Evolutionary conservation across 495 filamentous ascomycete genomes (phyloP).

Genomic region (Penicillium simplicissimum): DNA sequence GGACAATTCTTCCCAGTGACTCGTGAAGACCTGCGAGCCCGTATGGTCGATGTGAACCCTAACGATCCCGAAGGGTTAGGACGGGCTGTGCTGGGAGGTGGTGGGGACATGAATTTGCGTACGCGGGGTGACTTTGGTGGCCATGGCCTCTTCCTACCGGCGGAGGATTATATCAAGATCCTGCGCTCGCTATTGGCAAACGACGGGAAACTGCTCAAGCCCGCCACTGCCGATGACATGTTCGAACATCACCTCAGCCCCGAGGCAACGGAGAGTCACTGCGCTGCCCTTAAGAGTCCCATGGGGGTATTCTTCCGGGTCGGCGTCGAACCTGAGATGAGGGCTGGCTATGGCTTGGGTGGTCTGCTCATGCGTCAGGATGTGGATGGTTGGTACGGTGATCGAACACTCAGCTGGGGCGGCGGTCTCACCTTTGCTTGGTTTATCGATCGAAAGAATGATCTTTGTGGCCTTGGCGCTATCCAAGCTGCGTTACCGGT

Average conservation of each 20-base stretch:
- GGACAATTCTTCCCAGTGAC: slow-evolving; percentile 43
- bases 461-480: slow-evolving; percentile 44
- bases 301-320: slow-evolving; percentile 30
- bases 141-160: slow-evolving; percentile 49
- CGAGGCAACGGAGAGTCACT: slow-evolving; percentile 19
- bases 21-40: slow-evolving; percentile 36
- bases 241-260: slow-evolving; percentile 51
- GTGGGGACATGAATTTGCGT: slow-evolving; percentile 27
- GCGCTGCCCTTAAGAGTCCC: slow-evolving; percentile 23
- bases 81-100: slow-evolving; percentile 26
- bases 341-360: slow-evolving; percentile 30
- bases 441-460: slow-evolving; percentile 52
- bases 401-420: slow-evolving; percentile 41
- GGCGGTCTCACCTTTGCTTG: slow-evolving; percentile 40
- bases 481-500: slow-evolving; percentile 39
- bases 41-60: slow-evolving; percentile 37
- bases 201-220: slow-evolving; percentile 46
- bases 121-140: slow-evolving; percentile 50
- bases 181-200: slow-evolving; percentile 48
- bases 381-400: slow-evolving; percentile 43
- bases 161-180: slow-evolving; percentile 51
- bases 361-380: slow-evolving; percentile 32
- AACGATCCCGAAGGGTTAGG: slow-evolving; percentile 28
- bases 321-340: slow-evolving; percentile 25
- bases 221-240: slow-evolving; percentile 49